Base-by-base conservation (phyloP, 306 rosid genomes). In the Fagus sylvatica region DNA sequence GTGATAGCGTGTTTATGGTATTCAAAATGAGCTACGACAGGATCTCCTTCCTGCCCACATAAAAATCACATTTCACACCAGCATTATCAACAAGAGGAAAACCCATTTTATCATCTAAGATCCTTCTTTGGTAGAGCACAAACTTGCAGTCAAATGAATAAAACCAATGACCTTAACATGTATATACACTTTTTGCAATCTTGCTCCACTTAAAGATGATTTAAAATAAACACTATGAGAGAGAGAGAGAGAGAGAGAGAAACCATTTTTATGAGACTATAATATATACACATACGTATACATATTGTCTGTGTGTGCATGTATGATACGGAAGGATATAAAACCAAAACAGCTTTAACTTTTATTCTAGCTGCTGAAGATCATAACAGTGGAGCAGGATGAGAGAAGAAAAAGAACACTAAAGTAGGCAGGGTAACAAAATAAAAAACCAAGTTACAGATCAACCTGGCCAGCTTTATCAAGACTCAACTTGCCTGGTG, bases 1-100 rank as follows among this genome's bases (percentile, higher is more conserved):
- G 98, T 92, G 77, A 94, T 89, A 12, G 98, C 93, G 71, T 89
- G 88, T 79, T 88, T 95, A 34, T 93, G 98, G 83, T 91, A 92
- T 76, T 90, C 91, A 75, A 89, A 95, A 85, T 91, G 97, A 33
- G 98, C 98, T 56, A 93, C 93, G 6, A 91, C 90, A 74, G 98
- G 72, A 88, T 91, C 93, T 69, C 93, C 91, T 42, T 80, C 93
- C 98, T 95, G 84, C 57, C 36, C 74, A 84, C 53, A 73, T 32
- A 78, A 33, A 72, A 65, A 56, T 76, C 64, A 57, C 71, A 76
- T 30, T 16, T 56, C 16, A 74, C 15, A 74, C 2, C 32, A 12
- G 37, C 37, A 42, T 36, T 37, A 55, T 54, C n/a, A 7, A 55
- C 33, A 65, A 53, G 11, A 19, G 8, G 42, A 57, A 22, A 51